Conservation (phyloP, 352 stramenopile species). For the Plasmopara muralis region DNA sequence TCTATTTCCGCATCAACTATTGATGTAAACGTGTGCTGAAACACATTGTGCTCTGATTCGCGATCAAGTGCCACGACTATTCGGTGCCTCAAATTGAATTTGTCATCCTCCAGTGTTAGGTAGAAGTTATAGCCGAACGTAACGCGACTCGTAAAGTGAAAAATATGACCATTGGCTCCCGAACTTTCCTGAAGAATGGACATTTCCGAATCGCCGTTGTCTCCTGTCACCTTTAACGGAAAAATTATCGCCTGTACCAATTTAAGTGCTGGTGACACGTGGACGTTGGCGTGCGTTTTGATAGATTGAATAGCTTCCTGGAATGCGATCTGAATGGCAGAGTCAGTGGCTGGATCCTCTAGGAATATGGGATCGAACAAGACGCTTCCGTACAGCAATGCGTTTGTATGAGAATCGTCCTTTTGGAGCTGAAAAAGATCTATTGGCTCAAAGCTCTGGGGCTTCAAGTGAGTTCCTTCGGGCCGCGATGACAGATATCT, state of each 20-base stretch:
- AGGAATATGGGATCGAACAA: conserved; percentile 39
- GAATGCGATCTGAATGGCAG: conserved; percentile 42
- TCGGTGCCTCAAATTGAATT: conserved; percentile 46
- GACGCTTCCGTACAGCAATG: conserved; percentile 59
- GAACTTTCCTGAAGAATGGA: conserved; percentile 51
- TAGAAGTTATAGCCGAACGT: conserved; percentile 66
- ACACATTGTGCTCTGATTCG: conserved; percentile 59
- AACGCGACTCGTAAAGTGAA: conserved; percentile 57
- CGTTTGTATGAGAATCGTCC: conserved; percentile 21
- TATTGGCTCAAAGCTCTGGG: conserved; percentile 45
- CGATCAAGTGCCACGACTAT: conserved; percentile 66
- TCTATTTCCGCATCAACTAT: conserved; percentile 15
- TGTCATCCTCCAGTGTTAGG: conserved; percentile 54
- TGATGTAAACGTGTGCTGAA: conserved; percentile 56
- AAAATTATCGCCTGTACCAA: conserved; percentile 32
- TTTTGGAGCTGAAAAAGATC: conserved; percentile 52
- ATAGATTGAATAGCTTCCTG: conserved; percentile 32
- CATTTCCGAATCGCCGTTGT: conserved; percentile 64
- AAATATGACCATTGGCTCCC: conserved; percentile 24
- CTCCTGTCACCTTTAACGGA: conserved; percentile 49
- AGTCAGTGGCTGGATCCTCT: conserved; percentile 21
- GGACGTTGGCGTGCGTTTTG: conserved; percentile 27
- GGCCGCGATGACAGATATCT: conserved; percentile 51
- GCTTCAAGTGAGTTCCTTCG: conserved; percentile 31
- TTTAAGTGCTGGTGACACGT: conserved; percentile 34